These are phyloP conservation scores for Pestalotiopsis sp. DNA, from an alignment of 2,329 filamentous ascomycete species.

Conservation along the genomic window DNA sequence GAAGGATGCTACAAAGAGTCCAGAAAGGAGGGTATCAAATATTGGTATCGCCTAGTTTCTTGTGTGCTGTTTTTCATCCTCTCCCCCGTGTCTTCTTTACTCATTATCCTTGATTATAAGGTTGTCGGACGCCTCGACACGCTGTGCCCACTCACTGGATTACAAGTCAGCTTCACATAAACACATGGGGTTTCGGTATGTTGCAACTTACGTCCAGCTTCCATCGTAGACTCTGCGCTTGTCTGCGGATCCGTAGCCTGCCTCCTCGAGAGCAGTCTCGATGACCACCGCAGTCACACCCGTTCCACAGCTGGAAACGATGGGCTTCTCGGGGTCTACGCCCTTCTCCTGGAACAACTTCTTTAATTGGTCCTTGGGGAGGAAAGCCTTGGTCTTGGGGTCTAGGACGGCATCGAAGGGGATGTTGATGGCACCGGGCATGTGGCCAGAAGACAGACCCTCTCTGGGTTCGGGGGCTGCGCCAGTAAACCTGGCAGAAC, in stretches of 20 bases:
- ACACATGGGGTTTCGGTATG: neutral
- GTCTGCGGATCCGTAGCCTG: conserved; percentile 69
- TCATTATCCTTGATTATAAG: conserved; percentile 58
- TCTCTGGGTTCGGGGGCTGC: conserved; percentile 83
- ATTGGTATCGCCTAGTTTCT: conserved; percentile 16
- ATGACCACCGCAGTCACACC: conserved; percentile 92
- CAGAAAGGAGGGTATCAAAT: conserved; percentile 28
- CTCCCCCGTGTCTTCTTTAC: conserved; percentile 4
- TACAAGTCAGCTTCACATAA: conserved; percentile 27
- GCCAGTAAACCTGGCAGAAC: conserved; percentile 78
- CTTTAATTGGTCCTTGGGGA: conserved; percentile 71
- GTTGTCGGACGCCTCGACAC: conserved; percentile 62
- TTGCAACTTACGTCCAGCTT: conserved; percentile 85
- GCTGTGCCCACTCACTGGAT: conserved; percentile 67
- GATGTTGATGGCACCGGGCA: conserved; percentile 84
- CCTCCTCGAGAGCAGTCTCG: conserved; percentile 82
- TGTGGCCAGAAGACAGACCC: conserved; percentile 86
- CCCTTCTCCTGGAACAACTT: conserved; percentile 80
- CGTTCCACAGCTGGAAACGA: conserved; percentile 88
- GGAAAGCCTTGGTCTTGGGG: conserved; percentile 77
- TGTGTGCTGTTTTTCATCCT: neutral
- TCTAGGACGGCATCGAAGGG: conserved; percentile 82
- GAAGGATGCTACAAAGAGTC: conserved; percentile 5
- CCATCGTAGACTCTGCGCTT: conserved; percentile 86
- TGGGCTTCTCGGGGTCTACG: conserved; percentile 76